These are phyloP conservation scores for Wallemia mellicola DNA, from an alignment of 1,284 basidiomycete genomes.

Conservation along the genomic window DNA sequence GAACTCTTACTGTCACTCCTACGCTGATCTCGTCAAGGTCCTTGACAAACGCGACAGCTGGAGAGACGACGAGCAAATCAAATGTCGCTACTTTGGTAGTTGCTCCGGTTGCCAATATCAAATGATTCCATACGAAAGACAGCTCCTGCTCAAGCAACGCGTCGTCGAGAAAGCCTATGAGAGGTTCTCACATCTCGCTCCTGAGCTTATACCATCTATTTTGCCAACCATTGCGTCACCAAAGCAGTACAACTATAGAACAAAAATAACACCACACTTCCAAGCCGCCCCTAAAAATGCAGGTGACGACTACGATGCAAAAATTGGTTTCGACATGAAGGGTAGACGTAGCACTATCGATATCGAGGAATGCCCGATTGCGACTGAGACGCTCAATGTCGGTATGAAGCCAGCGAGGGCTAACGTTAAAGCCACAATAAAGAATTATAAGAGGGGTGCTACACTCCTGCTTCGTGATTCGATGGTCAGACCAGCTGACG, in stretches of 20 bases:
- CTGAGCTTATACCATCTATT: conserved; percentile 27
- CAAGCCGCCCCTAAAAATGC: conserved; percentile 33
- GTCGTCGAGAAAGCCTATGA: conserved; percentile 65
- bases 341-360: conserved; percentile 53
- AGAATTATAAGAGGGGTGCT: conserved; percentile 58
- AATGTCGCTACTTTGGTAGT: conserved; percentile 58
- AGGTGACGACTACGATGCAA: conserved; percentile 28
- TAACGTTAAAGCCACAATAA: conserved; percentile 40
- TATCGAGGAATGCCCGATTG: conserved; percentile 92
- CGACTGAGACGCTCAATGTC: conserved; percentile 48
- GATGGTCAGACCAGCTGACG: conserved; percentile 15
- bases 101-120: conserved; percentile 56
- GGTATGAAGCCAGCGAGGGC: conserved; percentile 32
- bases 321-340: conserved; percentile 68
- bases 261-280: conserved; percentile 93
- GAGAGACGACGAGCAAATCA: conserved; percentile 31
- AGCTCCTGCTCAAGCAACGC: conserved; percentile 54
- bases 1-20: conserved; percentile 29
- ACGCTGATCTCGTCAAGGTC: conserved; percentile 42
- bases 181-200: conserved; percentile 33
- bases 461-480: conserved; percentile 79
- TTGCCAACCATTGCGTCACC: conserved; percentile 57
- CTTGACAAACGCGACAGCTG: conserved; percentile 31
- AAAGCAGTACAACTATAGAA: conserved; percentile 66
- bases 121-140: conserved; percentile 64